These are phyloP conservation scores for Trametes villosa DNA, from an alignment of 768 basidiomycete species.

Conservation along the genomic window DNA sequence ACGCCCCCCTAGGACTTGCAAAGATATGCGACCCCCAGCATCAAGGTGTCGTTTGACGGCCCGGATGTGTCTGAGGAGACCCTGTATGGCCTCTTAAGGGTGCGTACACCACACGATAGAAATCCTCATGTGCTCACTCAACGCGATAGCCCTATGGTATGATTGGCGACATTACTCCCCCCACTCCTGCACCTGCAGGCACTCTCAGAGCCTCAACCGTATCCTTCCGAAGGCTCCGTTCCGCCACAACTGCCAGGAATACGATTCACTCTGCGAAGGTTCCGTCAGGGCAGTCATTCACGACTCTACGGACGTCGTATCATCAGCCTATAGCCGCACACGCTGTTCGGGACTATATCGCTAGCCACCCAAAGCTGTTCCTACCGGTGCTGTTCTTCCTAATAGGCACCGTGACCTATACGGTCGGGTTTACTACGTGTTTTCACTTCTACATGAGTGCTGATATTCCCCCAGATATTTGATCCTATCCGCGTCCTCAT, in stretches of 20 bases:
- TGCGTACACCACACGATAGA: constrained; percentile 38
- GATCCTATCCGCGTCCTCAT: constrained; percentile 88
- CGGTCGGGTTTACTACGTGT: constrained; percentile 50
- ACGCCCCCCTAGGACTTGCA: constrained; percentile 72
- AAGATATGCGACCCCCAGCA: constrained; percentile 71
- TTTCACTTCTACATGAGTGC: too few species aligned
- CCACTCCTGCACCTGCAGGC: constrained; percentile 66
- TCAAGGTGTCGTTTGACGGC: constrained; percentile 87
- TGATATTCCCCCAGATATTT: constrained; percentile 63
- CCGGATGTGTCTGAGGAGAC: constrained; percentile 83
- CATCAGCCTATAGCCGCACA: constrained; percentile 69
- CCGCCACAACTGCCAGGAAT: constrained; percentile 85
- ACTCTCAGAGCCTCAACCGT: constrained; percentile 54
- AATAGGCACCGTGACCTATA: constrained; percentile 88
- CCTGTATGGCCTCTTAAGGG: constrained; percentile 78
- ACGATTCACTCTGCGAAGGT: constrained; percentile 63
- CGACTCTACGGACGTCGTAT: constrained; percentile 59
- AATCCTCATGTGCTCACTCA: constrained; percentile 35
- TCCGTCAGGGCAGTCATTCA: constrained; percentile 33
- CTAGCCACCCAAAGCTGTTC: constrained; percentile 84
- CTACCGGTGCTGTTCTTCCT: constrained; percentile 84
- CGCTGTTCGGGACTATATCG: constrained; percentile 76
- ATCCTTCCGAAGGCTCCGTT: constrained; percentile 61
- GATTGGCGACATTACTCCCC: constrained; percentile 67
- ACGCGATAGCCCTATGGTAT: constrained; percentile 90